Percentiles rank a stretch among this genome's conserved stretches.
Evolutionary conservation across 768 basidiomycete genomes (phyloP).

Genomic region (Leccinellum rugosiceps): DNA sequence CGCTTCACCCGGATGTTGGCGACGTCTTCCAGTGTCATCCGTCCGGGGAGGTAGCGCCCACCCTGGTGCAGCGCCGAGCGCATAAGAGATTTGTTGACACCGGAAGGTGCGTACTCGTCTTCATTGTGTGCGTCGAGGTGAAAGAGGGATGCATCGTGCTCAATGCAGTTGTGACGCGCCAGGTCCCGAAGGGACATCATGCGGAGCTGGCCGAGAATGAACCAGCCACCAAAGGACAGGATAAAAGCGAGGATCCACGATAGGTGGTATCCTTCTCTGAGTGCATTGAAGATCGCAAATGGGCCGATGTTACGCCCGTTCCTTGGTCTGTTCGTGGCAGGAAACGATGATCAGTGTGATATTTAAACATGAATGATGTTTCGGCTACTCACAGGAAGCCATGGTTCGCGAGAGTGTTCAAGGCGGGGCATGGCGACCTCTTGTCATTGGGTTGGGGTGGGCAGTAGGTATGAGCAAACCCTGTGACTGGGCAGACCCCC

Average conservation of each 20-base stretch:
- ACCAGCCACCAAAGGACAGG: constrained; percentile 46
- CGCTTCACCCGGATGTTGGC: constrained; percentile 50
- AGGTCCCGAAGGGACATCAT: constrained; percentile 37
- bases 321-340: constrained; percentile 37
- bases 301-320: constrained; percentile 48
- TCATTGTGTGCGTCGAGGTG: constrained; percentile 44
- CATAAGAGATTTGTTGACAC: constrained; percentile 40
- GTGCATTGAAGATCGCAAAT: constrained; percentile 37
- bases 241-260: constrained; percentile 45
- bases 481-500: constrained; percentile 41
- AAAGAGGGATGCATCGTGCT: constrained; percentile 60
- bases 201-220: constrained; percentile 39
- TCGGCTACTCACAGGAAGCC: constrained; percentile 59
- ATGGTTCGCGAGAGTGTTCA: constrained; percentile 74
- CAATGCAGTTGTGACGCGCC: constrained; percentile 47
- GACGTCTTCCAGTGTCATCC: constrained; percentile 35
- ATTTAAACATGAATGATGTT: neutral
- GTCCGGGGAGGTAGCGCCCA: constrained; percentile 21
- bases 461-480: constrained; percentile 38
- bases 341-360: neutral
- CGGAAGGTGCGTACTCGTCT: constrained; percentile 45
- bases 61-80: constrained; percentile 39
- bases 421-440: constrained; percentile 68
- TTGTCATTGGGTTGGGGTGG: constrained; percentile 45
- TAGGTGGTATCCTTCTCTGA: constrained; percentile 50